A percentile compares a stretch with the other conserved stretches of the same genome.
These are phyloP conservation scores for Pichia sorboxylosa DNA, from an alignment of 1,139 yeast genomes.

Conservation along the genomic window DNA sequence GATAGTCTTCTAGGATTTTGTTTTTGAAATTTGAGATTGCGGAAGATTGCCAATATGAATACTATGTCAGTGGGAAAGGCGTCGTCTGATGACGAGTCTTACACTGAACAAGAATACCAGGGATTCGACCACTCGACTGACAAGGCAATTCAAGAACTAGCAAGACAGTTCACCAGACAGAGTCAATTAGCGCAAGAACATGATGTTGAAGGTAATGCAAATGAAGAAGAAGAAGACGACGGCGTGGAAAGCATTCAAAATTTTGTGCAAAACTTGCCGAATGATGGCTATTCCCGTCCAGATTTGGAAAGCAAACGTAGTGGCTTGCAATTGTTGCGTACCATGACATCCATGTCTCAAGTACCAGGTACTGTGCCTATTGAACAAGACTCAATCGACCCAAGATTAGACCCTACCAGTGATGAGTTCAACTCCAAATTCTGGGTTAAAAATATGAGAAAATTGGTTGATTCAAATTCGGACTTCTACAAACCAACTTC, in stretches of 20 bases:
- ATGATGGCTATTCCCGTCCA: too few species aligned
- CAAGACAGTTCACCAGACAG: constrained; percentile 36
- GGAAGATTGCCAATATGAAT: constrained; percentile 7
- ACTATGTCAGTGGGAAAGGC: constrained; percentile 12
- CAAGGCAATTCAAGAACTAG: constrained; percentile 43
- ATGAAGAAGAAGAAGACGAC: not conserved
- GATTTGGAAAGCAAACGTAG: not conserved
- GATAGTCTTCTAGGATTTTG: too few species aligned
- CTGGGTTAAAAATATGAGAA: constrained; percentile 66
- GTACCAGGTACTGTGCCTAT: constrained; percentile 39
- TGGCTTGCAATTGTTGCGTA: constrained; percentile 16
- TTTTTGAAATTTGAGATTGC: too few species aligned
- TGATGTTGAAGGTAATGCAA: not conserved
- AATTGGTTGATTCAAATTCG: constrained; percentile 42
- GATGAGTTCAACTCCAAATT: constrained; percentile 49
- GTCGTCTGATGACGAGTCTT: constrained; percentile 9
- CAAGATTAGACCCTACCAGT: constrained; percentile 43
- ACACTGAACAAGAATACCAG: constrained; percentile 20
- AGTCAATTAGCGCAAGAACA: constrained; percentile 4
- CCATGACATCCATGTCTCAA: constrained; percentile 38
- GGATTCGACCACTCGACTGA: constrained; percentile 29
- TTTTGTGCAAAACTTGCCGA: too few species aligned
- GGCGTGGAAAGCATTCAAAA: too few species aligned
- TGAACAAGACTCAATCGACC: constrained; percentile 23
- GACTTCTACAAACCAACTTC: constrained; percentile 55